These are phyloP conservation scores for Nitzschia sp. DNA, from an alignment of 108 stramenopile genomes.

Conservation along the genomic window DNA sequence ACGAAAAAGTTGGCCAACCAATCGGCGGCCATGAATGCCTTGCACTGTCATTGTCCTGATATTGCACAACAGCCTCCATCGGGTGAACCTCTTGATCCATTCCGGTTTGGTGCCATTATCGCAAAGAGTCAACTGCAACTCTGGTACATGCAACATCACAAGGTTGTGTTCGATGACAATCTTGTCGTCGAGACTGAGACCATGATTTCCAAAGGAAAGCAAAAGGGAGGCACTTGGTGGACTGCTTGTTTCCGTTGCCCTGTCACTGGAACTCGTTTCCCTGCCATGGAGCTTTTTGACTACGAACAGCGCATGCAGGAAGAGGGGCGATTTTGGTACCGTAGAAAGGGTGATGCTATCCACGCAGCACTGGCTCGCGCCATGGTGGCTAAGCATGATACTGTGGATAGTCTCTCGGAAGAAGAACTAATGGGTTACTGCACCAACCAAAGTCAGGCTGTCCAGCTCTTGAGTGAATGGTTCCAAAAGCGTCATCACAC, in stretches of 20 bases:
- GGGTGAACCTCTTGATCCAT: not conserved
- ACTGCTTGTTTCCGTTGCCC: constrained; percentile 36
- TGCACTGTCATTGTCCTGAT: not conserved
- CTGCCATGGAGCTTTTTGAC: constrained; percentile 12
- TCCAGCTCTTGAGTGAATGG: constrained; percentile 15
- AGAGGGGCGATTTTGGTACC: constrained; percentile 27
- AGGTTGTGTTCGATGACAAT: constrained; percentile 7
- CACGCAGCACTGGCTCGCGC: constrained; percentile 42
- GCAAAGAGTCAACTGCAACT: constrained; percentile 11
- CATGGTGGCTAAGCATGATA: constrained; percentile 26
- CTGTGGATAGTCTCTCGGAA: not conserved
- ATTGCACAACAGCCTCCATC: not conserved
- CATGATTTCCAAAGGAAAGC: not conserved
- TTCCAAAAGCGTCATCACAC: constrained; percentile 11
- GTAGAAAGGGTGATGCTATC: constrained; percentile 27
- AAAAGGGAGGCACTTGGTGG: constrained; percentile 37
- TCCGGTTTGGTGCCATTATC: not conserved
- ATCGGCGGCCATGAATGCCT: constrained; percentile 14
- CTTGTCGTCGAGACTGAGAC: not conserved
- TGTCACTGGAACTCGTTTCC: constrained; percentile 13
- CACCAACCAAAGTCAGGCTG: not conserved
- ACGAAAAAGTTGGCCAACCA: constrained; percentile 17
- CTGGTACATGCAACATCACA: constrained; percentile 23
- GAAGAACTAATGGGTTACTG: not conserved
- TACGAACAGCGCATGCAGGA: not conserved